Evolutionary conservation across 1,139 yeast species (phyloP).

Genomic region (Blastobotrys buckinghamii): DNA sequence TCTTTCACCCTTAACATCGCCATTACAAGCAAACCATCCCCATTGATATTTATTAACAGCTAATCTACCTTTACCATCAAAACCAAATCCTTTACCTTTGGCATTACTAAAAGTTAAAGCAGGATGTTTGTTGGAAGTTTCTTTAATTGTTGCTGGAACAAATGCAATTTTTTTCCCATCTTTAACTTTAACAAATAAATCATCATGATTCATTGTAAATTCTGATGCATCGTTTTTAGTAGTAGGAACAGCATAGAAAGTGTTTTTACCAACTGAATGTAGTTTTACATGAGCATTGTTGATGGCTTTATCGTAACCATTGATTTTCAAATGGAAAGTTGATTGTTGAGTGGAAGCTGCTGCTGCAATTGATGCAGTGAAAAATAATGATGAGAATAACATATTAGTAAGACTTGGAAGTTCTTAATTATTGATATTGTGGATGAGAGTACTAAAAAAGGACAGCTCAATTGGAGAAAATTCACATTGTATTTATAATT

Average conservation of each 20-base stretch:
- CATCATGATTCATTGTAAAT: neutral
- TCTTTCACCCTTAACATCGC: neutral
- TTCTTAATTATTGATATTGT: too few relatives aligned
- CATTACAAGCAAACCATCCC: conserved; percentile 9
- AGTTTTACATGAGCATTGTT: too few relatives aligned
- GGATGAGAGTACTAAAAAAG: too few relatives aligned
- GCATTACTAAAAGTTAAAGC: neutral
- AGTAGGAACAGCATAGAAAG: too few relatives aligned
- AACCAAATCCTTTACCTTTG: neutral
- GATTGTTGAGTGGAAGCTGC: neutral
- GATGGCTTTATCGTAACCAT: too few relatives aligned
- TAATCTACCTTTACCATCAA: conserved; percentile 9
- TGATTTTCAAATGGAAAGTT: too few relatives aligned
- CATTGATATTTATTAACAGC: conserved; percentile 6
- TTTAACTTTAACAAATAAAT: neutral
- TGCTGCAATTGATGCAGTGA: neutral
- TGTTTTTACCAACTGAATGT: too few relatives aligned
- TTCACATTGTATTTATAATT: too few relatives aligned
- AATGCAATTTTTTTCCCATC: neutral
- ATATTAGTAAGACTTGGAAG: neutral
- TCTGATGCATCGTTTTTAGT: neutral
- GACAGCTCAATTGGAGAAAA: too few relatives aligned
- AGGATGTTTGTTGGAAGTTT: conserved; percentile 1
- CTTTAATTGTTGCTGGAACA: neutral
- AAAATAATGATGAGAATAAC: neutral